Conservation (phyloP, 2,329 filamentous ascomycete species). For the Fusarium albosuccineum region DNA sequence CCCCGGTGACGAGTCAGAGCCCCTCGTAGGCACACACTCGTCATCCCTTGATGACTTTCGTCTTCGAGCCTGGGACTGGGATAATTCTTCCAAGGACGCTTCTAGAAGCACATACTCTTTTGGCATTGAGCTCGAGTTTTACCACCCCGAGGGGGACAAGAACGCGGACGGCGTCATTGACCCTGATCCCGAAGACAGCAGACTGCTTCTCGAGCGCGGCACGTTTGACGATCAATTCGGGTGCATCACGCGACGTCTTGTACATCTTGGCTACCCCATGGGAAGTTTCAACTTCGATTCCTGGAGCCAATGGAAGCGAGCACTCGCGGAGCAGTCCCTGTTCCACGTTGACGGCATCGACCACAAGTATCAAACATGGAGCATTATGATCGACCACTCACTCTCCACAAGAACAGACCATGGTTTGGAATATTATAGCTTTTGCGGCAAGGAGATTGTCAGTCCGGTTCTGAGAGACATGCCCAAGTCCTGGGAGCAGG, state of each 20-base stretch:
- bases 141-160: constrained; percentile 6
- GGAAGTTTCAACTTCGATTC: too few relatives aligned
- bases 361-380: constrained; percentile 31
- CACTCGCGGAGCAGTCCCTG: constrained; percentile 9
- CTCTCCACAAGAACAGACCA: accelerated
- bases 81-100: not conserved
- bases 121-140: constrained; percentile 39
- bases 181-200: constrained; percentile 15
- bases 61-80: not conserved
- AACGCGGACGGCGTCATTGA: not conserved
- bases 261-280: too few relatives aligned
- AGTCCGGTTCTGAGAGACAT: constrained; percentile 28
- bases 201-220: not conserved
- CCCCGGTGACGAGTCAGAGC: constrained; percentile 4
- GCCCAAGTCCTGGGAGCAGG: constrained; percentile 28
- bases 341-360: not conserved
- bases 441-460: constrained; percentile 28
- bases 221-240: too few relatives aligned
- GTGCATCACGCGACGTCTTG: too few relatives aligned
- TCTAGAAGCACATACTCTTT: constrained; percentile 28
- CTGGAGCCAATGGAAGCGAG: not conserved
- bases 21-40: not conserved
- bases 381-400: constrained; percentile 16
- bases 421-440: constrained; percentile 20
- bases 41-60: not conserved